A percentile compares a stretch with the other conserved stretches of the same genome.
Conservation (phyloP, 768 basidiomycete genomes). For the Amanita thiersii region DNA sequence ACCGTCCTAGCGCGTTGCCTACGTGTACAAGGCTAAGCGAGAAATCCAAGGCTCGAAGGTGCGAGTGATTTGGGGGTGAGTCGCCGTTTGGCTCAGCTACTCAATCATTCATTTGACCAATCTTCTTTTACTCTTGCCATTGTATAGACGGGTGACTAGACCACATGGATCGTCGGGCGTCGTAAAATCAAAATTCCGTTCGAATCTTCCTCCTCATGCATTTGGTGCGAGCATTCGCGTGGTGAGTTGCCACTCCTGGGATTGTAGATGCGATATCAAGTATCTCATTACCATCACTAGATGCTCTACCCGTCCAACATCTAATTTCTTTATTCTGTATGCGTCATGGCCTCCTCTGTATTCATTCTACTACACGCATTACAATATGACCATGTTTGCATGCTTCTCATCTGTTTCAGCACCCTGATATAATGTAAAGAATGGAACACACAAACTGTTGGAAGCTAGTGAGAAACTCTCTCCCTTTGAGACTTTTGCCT, state of each 20-base stretch:
- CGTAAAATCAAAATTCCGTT: constrained; percentile 93
- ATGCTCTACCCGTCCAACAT: constrained; percentile 92
- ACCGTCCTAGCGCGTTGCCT: constrained; percentile 75
- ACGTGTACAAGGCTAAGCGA: constrained; percentile 95
- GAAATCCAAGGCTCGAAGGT: constrained; percentile 92
- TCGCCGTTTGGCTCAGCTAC: constrained; percentile 10
- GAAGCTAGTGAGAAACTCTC: no score
- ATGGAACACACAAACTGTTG: no score
- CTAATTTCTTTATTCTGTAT: constrained; percentile 30
- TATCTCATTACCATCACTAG: constrained; percentile 25
- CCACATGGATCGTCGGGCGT: constrained; percentile 93
- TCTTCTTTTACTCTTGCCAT: background rate
- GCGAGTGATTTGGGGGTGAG: constrained; percentile 97
- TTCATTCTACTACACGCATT: constrained; percentile 25
- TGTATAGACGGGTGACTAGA: constrained; percentile 75
- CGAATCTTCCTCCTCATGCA: constrained; percentile 90
- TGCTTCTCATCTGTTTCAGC: constrained; percentile 12
- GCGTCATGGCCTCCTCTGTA: constrained; percentile 12
- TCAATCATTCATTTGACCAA: background rate
- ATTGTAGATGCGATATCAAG: constrained; percentile 6
- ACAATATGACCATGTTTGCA: constrained; percentile 40
- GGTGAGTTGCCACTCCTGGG: constrained; percentile 39
- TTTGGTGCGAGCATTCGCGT: constrained; percentile 92
- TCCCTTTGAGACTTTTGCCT: no score
- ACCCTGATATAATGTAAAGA: background rate